Conservation (phyloP, 176 grass and related monocot genomes). For the Hordeum vulgare region MorexV3_pseudomolecules_assembly NC_058520.1:113646818-113647317, state of each 20-base stretch:
- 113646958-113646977: not conserved
- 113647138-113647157: not conserved
- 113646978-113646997: not conserved
- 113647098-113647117: not conserved
- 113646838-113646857: not conserved
- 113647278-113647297: not conserved
- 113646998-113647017: not conserved
- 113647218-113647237: not conserved
- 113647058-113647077: not conserved
- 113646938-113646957: not conserved
- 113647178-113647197: not conserved
- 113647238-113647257: not conserved
- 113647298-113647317: not conserved
- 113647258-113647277: not conserved
- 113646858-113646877: not conserved
- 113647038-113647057: not conserved
- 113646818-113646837: not conserved
- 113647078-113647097: not conserved
- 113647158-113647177: not conserved
- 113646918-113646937: not conserved
- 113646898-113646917: not conserved
- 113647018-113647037: not conserved
- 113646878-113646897: not conserved
- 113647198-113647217: not conserved
- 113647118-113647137: not conserved